Evolutionary conservation across 805 yeast species (phyloP).

Genomic region (Wickerhamiella sergipiensis): DNA sequence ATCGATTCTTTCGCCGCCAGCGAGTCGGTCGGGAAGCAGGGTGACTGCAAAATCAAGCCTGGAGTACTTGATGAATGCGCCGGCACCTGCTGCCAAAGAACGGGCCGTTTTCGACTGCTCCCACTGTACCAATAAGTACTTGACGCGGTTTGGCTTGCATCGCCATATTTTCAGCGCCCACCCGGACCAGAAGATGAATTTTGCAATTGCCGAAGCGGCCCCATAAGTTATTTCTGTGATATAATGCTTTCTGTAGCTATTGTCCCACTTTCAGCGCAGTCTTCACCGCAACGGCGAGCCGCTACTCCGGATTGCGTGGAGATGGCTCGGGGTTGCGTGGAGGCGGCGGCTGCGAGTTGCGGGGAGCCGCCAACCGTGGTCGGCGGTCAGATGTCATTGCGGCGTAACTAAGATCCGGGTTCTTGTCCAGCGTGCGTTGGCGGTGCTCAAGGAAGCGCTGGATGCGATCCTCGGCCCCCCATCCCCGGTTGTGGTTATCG

Average conservation of each 20-base stretch:
- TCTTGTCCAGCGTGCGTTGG: conserved; percentile 14
- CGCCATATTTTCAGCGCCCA: background rate
- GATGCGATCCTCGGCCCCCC: conserved; percentile 36
- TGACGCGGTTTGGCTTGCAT: background rate
- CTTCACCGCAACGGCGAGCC: too few species aligned
- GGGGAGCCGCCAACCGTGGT: background rate
- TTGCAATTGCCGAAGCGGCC: background rate
- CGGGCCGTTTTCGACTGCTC: background rate
- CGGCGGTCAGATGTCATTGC: background rate
- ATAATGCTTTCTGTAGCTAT: background rate
- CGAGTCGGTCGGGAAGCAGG: background rate
- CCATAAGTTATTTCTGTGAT: background rate
- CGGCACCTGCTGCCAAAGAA: background rate
- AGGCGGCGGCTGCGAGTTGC: background rate
- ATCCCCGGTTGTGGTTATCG: conserved; percentile 43
- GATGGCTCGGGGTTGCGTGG: too few species aligned
- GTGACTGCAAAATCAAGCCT: background rate
- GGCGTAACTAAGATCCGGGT: conserved; percentile 1
- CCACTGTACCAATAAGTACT: background rate
- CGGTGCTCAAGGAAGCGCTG: conserved; percentile 36
- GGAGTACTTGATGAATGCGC: background rate
- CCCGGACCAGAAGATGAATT: background rate
- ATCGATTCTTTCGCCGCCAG: background rate
- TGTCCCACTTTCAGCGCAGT: too few species aligned
- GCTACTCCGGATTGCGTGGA: too few species aligned